These are phyloP conservation scores for Chaetomiaceae sp. DNA, from an alignment of 2,329 filamentous ascomycete genomes.

Conservation along the genomic window DNA sequence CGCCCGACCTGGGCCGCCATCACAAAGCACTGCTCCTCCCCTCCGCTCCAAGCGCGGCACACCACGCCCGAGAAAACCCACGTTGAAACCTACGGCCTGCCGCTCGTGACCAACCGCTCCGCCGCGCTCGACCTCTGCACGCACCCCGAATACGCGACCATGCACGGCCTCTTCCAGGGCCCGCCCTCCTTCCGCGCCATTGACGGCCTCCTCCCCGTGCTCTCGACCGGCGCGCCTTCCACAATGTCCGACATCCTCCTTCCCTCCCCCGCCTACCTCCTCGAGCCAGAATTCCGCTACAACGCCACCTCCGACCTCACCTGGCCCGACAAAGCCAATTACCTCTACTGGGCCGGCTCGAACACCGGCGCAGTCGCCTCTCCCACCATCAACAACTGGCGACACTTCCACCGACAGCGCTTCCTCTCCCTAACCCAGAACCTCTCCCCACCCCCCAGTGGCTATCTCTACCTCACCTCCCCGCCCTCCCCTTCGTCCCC, in stretches of 20 bases:
- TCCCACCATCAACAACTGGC: conserved; percentile 31
- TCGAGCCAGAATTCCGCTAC: conserved; percentile 38
- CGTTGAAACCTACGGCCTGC: conserved; percentile 26
- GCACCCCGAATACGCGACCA: conserved; percentile 37
- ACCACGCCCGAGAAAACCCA: neutral
- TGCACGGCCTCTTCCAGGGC: conserved; percentile 41
- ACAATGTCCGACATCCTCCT: conserved; percentile 48
- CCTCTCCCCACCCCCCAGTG: conserved; percentile 10
- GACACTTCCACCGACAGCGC: conserved; percentile 42
- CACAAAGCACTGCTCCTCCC: conserved; percentile 27
- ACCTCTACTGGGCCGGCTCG: conserved; percentile 52
- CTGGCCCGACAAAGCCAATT: conserved; percentile 45
- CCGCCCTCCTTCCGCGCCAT: conserved; percentile 39
- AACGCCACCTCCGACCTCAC: conserved; percentile 33
- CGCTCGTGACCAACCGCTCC: conserved; percentile 32
- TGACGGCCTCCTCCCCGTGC: conserved; percentile 38
- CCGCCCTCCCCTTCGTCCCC: neutral
- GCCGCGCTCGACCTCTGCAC: conserved; percentile 35
- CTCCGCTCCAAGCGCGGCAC: neutral
- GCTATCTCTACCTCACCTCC: conserved; percentile 30
- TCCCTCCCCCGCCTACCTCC: conserved; percentile 44
- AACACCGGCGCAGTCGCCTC: conserved; percentile 43
- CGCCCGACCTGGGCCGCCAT: conserved; percentile 29
- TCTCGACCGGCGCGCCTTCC: conserved; percentile 39
- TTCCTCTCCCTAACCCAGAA: conserved; percentile 36